Evolutionary conservation across 2,329 filamentous ascomycete species (phyloP), one percentile per base, ranked within the genome.

Genomic region (Nigrospora oryzae): DNA sequence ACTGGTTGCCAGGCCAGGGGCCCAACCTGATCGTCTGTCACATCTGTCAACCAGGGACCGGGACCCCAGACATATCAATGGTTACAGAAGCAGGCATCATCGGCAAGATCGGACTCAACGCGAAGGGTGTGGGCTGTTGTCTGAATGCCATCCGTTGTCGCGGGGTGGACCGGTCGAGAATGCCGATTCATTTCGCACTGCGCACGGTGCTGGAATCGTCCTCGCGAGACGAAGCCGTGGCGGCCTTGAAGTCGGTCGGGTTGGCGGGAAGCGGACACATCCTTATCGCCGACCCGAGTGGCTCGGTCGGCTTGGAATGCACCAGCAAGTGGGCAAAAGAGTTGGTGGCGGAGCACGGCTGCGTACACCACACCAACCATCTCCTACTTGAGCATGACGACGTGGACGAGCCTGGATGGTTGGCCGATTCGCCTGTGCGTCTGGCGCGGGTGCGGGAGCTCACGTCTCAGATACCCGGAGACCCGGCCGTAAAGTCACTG

Each of bases 81-180:
- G 64, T 81, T 17, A 81, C 77, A 0, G 79, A 82, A 42, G 68
- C 71, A 0, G 78, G 79, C 13, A 70, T 82, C 17, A 71, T 84
- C 32, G 80, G 79, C 13, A 85, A 85, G 58, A 83, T 84, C 17
- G 81, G 81, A 0, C 66, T 84, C 51, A 85, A 85, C 53, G 64
- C 63, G 14, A 54, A 58, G 0, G 77, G 79, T 1, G 76, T 84
- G 0, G 80, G 78, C 0, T 72, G 74, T 0, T 75, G 73, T 37
- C 63, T 84, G 10, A 84, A 84, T 48, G 81, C 80, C 0, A 79
- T 84, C 48, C 68, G 70, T 35, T 76, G 75, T 4, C 66, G 69
- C 2, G 77, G 78, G 1, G 70, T 81, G 40, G 67, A 79, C 52
- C 52, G 60, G 3, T 58, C 60, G 1, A 70, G 68, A 8, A 52